phyloP scores from a whole-genome alignment of 495 filamentous ascomycete genomes.

The Sphaerosporella brunnea region DNA sequence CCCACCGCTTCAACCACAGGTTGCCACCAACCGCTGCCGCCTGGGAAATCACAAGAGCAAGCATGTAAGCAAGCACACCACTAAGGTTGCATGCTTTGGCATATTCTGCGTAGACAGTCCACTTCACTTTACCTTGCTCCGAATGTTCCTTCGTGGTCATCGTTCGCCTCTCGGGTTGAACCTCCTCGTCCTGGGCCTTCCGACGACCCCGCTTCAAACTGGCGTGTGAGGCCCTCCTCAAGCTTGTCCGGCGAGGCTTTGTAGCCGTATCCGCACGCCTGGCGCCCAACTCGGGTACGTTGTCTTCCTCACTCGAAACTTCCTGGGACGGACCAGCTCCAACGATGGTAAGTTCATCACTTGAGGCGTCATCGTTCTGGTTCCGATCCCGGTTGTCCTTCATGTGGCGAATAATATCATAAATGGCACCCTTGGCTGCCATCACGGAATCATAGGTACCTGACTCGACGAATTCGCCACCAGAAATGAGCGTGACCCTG shows the following conservation, averaged over 20 bases:
- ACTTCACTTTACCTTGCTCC: slow-evolving; percentile 94
- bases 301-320: slow-evolving; percentile 32
- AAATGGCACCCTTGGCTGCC: slow-evolving; percentile 82
- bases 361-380: slow-evolving; percentile 41
- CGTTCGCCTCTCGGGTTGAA: slow-evolving; percentile 42
- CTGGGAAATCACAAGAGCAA: slow-evolving; percentile 62
- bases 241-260: slow-evolving; percentile 52
- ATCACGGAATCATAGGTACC: slow-evolving; percentile 80
- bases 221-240: slow-evolving; percentile 78
- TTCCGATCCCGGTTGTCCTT: slow-evolving; percentile 55
- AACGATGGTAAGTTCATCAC: slow-evolving; percentile 40
- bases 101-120: slow-evolving; percentile 76
- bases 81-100: slow-evolving; percentile 80
- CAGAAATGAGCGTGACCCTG: slow-evolving; percentile 63
- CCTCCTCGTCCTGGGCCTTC: slow-evolving; percentile 71
- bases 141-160: slow-evolving; percentile 70
- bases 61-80: slow-evolving; percentile 65
- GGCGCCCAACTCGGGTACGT: slow-evolving; percentile 26
- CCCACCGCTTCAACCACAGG: slow-evolving; percentile 87
- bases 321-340: slow-evolving; percentile 29
- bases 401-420: slow-evolving; percentile 46
- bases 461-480: slow-evolving; percentile 67
- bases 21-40: slow-evolving; percentile 62
- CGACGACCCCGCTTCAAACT: slow-evolving; percentile 75
- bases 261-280: slow-evolving; percentile 15